Base-by-base conservation (phyloP, 1,284 basidiomycete genomes). In the Ganoderma boninense region DNA sequence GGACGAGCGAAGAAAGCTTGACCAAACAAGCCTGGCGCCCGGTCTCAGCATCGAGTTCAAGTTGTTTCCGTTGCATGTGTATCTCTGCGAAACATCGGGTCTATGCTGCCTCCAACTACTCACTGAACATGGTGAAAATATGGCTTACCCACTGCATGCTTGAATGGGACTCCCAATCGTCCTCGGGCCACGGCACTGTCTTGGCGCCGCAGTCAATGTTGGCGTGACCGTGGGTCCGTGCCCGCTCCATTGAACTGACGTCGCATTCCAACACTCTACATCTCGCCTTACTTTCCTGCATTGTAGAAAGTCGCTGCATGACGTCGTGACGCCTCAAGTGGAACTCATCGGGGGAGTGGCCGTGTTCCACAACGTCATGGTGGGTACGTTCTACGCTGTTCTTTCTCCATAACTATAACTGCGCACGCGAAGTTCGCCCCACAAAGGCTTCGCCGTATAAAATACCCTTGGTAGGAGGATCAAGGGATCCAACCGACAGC, bases 341-440 rank as follows among this genome's bases (percentile, higher is more conserved):
- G 46, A 49, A 49, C 46, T 49, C 29, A 4, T 32, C 29, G 4
- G 29, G 29, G 29, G 29, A n/a, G 46, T 23, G 46, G 44, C 20
- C 10, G 46, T 49, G 46, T 5, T 10, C 46, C 46, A 49, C n/a
- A 23, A 52, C 49, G 49, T 52, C 49, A 52, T 52, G n/a, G 46
- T 49, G 46, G 46, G 46, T n/a, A 13, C 20, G n/a, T 23, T n/a
- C 46, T 49, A 49, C 44, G 44, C 10, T 23, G 46, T 49, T 4
- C n/a, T 49, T 49, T 49, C 20, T 49, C n/a, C 46, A n/a, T n/a
- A n/a, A n/a, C n/a, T n/a, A 49, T 49, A 49, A 46, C 46, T 49
- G 46, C 46, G 46, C 23, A 20, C 46, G 46, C 23, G 11, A 11
- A 23, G 23, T 52, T 26, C 23, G 23, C 49, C 23, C 20, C 49